Base-by-base conservation (phyloP, 768 basidiomycete genomes). In the Termitomyces sp. region DNA sequence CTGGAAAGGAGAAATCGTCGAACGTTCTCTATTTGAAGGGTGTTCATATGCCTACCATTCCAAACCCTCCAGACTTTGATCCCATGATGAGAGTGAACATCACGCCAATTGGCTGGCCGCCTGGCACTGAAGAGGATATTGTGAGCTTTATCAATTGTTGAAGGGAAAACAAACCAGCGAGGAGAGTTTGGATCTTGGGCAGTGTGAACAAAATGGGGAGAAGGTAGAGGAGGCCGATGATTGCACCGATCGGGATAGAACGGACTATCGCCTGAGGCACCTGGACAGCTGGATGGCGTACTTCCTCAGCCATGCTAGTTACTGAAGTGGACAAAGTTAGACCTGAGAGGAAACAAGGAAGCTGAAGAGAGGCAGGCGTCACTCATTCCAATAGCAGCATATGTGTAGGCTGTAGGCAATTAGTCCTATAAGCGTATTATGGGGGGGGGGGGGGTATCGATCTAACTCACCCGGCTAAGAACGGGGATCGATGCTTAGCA, bases 251-350 rank as follows among this genome's bases (percentile, higher is more conserved):
- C 0, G 82, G 82, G 34, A 84, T 70, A 0, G 79, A 80, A 71
- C 76, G 78, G 10, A 75, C 71, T 29, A 87, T 76, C 1, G 85
- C 85, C 43, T 69, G 69, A 0, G 85, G 85, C 10, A 87, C 75
- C 53, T 84, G 76, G 12, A 73, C 62, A 1, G 78, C 72, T 0
- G 85, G 86, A 52, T 84, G 73, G 49, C 79, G 78, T 1, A 86
- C 85, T 67, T 88, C 86, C 65, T 87, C 86, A 2, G 84, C 82
- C 81, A 88, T 82, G 60, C 81, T 84, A 14, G 84, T 75, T 41
- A 86, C 82, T 84, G 4, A n/a, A 29, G 34, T 31, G 3, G 32
- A 49, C 34, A 22, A 22, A 2, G 27, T 52, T 32, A 44, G 41
- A 13, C 1, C 50, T n/a, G 42, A 36, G 36, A 46, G 62, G 29